Evolutionary conservation across 1,139 yeast species (phyloP).

Genomic region (Kodamaea suecica): DNA sequence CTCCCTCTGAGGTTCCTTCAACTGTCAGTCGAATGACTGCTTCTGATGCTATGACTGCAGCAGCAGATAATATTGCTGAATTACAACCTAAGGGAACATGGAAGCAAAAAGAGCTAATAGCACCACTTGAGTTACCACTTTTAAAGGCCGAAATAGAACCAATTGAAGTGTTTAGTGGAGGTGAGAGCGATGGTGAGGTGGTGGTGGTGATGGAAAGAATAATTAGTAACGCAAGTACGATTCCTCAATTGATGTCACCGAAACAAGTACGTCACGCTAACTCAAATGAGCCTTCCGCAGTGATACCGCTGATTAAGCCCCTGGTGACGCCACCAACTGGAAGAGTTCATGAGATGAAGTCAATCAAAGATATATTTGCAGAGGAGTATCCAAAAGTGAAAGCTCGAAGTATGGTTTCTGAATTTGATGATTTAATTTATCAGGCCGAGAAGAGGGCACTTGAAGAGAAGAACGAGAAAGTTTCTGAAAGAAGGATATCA

Average conservation of each 20-base stretch:
- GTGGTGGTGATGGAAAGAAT: no score
- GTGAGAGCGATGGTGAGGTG: no score
- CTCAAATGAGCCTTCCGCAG: no score
- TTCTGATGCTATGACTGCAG: background rate
- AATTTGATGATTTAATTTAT: constrained; percentile 8
- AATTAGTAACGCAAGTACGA: no score
- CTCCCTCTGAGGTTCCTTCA: background rate
- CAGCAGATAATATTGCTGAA: background rate
- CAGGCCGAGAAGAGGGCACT: constrained; percentile 7
- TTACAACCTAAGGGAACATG: background rate
- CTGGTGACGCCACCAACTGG: background rate
- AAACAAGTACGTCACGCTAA: no score
- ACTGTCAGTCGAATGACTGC: background rate
- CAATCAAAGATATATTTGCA: no score
- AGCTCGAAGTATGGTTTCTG: constrained; percentile 6
- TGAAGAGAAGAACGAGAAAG: constrained; percentile 4
- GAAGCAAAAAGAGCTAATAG: background rate
- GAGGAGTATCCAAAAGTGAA: background rate
- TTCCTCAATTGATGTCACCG: no score
- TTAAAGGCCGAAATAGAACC: no score
- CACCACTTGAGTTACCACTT: no score
- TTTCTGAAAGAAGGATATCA: constrained; percentile 4
- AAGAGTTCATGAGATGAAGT: no score
- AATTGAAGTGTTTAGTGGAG: no score
- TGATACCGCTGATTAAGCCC: no score